These are phyloP conservation scores for Trichoderma koningii DNA, from an alignment of 2,329 filamentous ascomycete genomes.

Conservation along the genomic window DNA sequence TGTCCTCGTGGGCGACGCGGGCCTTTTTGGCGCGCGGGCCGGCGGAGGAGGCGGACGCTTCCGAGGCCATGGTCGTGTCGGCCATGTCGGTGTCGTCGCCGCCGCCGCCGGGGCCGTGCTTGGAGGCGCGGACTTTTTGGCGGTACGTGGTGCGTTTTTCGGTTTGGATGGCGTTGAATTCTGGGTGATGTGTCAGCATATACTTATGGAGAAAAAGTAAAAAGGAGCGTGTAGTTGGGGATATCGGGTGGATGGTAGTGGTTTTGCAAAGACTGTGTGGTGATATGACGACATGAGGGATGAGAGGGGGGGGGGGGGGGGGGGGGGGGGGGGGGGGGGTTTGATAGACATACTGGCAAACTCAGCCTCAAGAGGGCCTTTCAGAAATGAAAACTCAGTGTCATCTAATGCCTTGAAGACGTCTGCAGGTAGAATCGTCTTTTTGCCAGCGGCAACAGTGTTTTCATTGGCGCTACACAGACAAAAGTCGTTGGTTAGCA, in stretches of 20 bases:
- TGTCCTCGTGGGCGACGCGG: constrained; percentile 39
- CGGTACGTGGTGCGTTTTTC: constrained; percentile 75
- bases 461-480: constrained; percentile 68
- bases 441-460: constrained; percentile 67
- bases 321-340: background rate
- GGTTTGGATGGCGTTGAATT: constrained; percentile 72
- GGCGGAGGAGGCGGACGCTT: constrained; percentile 31
- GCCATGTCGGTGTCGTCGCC: constrained; percentile 43
- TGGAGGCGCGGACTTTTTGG: constrained; percentile 68
- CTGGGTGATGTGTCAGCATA: constrained; percentile 40
- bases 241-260: background rate
- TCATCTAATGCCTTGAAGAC: constrained; percentile 78
- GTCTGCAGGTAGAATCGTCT: constrained; percentile 75
- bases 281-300: background rate
- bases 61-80: constrained; percentile 39
- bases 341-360: constrained; percentile 63
- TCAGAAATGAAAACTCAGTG: constrained; percentile 73
- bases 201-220: background rate
- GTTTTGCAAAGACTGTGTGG: background rate
- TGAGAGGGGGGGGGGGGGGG: background rate
- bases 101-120: constrained; percentile 43
- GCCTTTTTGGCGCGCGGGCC: constrained; percentile 46
- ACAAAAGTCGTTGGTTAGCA: background rate
- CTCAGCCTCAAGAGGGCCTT: constrained; percentile 69
- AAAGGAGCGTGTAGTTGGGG: background rate